A percentile compares a stretch with the other conserved stretches of the same genome.
These are phyloP conservation scores for Umbilicus rupestris DNA, from an alignment of 164 flowering plant genomes.

Conservation along the genomic window DNA sequence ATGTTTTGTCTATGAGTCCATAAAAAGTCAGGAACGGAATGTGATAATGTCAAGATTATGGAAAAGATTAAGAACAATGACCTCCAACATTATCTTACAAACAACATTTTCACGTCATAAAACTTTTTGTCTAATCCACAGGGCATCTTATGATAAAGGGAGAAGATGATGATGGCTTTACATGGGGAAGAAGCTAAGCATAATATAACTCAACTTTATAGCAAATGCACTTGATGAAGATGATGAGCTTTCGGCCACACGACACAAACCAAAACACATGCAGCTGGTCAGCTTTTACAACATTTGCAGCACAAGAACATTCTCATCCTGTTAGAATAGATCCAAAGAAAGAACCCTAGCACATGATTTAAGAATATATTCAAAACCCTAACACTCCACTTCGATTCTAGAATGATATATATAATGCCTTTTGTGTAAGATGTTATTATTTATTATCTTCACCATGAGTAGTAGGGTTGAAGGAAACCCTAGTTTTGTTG, in stretches of 20 bases:
- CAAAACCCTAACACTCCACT: no score
- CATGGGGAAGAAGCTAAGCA: constrained; percentile 7
- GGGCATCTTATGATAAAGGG: constrained; percentile 2
- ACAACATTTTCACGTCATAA: not conserved
- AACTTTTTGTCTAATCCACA: not conserved
- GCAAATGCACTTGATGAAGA: not conserved
- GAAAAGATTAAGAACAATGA: no score
- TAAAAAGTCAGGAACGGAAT: no score
- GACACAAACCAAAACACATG: not conserved
- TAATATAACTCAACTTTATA: not conserved
- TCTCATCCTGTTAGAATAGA: not conserved
- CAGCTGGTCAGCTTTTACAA: not conserved
- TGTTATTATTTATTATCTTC: no score
- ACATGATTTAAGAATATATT: not conserved
- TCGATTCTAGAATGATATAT: no score
- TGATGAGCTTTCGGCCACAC: constrained; percentile 4
- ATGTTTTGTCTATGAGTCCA: no score
- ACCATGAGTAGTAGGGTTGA: not conserved
- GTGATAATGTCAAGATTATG: no score
- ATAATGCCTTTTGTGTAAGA: no score
- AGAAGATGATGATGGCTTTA: not conserved
- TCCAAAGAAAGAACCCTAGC: not conserved
- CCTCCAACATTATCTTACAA: not conserved
- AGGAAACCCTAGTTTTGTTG: not conserved
- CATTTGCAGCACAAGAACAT: not conserved